Evolutionary conservation across 1,284 basidiomycete species (phyloP), one percentile per base, ranked within the genome.

Genomic region (Erythrobasidium hasegawianum): DNA sequence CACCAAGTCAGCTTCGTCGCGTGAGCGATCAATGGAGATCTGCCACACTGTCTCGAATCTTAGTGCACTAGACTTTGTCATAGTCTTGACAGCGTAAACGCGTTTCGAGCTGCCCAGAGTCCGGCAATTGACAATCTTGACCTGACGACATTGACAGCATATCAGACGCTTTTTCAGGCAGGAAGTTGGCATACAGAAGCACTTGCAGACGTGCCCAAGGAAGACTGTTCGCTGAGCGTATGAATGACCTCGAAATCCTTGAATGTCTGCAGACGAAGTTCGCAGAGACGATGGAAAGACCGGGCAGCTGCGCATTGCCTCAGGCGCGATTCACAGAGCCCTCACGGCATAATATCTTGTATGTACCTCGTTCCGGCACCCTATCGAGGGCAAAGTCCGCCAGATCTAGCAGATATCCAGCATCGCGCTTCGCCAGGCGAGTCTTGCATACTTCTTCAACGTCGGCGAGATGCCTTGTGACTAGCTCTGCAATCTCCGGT

Each of bases 1-100:
- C 22, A 11, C 7, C 9, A 22, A 26, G 14, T 43, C 50, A 57
- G 43, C 24, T 41, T 33, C 26, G 13, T 20, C 8, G 14, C 10
- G 18, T 1, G 33, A 4, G 11, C 4, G 5, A 4, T 33, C 4
- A 33, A 11, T 11, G 7, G 38, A 16, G 24, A 29, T 26, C 55
- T 13, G 5, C n/a, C 62, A 45, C 41, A 65, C 62, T 27, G 55
- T 56, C 47, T 65, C 62, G 10, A 65, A 24, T 13, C 54, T 57
- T 29, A 65, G 55, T 11, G 62, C 62, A 13, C 53, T 26, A 20
- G 45, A 18, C 55, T 57, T 65, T 4, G 62, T 33, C n/a, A 65
- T 65, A 27, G 45, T 65, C 45, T 65, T 65, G 13, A 58, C 56
- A 2, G 56, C 62, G 41, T 65, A 58, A 1, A 65, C 62, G 29